Base-by-base conservation (phyloP, 805 yeast genomes). In the Yarrowia sp. region DNA sequence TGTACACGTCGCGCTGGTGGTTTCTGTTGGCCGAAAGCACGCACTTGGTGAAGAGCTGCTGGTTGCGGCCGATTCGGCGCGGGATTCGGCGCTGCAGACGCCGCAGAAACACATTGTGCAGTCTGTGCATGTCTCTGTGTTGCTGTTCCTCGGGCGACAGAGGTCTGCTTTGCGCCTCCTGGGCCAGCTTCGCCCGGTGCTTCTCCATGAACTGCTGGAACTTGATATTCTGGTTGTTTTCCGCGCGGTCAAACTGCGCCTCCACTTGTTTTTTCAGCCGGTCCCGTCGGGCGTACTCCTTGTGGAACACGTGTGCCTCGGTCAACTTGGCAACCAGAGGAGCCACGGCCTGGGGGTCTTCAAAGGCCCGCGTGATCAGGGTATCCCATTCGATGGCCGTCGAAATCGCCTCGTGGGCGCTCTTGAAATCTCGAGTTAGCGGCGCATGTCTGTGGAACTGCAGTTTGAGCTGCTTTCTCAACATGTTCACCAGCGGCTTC, bases 21-120 rank as follows among this genome's bases (percentile, higher is more conserved):
- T 30, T 43, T 43, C 64, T 30, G 33, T 58, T 58, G n/a, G 64
- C 64, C 9, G 47, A 33, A 12, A 58, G 64, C 10, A 58, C 64
- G 9, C 64, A 58, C 24, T 58, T 50, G 1, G 64, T 58, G 40
- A 58, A 58, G 5, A 58, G 19, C 9, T 2, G 50, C n/a, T 58
- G 64, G 3, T n/a, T 19, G 2, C 34, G 9, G 38, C 63, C 63
- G 12, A n/a, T 1, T 7, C n/a, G 13, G 9, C 9, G 63, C 3
- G 63, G 63, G 12, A 56, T 40, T 2, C 49, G 19, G n/a, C 24
- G 2, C 24, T 15, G 24, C 4, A 56, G 49, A 1, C 43, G 42
- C 6, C 40, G 42, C 39, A 58, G n/a, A 13, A 30, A 12, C 30
- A 58, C 40, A 33, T 50, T 17, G 9, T 42, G 50, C 2, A 42